These are phyloP conservation scores for Fistulinella cinereoalba DNA, from an alignment of 1,284 basidiomycete genomes.

Conservation along the genomic window DNA sequence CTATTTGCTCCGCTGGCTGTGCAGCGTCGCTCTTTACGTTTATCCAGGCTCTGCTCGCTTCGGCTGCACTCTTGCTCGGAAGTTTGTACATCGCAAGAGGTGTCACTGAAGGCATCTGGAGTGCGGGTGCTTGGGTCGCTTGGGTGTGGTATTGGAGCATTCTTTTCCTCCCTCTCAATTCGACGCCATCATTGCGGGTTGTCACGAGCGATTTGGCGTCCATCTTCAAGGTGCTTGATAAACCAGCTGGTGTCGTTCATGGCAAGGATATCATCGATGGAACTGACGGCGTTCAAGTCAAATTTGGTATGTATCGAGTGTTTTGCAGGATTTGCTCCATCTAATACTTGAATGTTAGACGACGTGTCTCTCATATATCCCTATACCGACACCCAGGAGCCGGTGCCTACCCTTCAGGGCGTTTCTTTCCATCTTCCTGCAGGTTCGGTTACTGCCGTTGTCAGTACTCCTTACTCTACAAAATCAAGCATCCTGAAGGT, in stretches of 20 bases:
- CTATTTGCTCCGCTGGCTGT: conserved; percentile 5
- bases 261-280: conserved; percentile 72
- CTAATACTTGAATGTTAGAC: conserved; percentile 41
- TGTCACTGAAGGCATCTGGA: conserved; percentile 31
- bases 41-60: conserved; percentile 77
- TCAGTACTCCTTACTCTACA: conserved; percentile 77
- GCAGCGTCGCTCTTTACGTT: conserved; percentile 61
- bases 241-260: conserved; percentile 81
- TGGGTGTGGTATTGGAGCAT: conserved; percentile 34
- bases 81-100: conserved; percentile 39
- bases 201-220: conserved; percentile 13
- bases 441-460: conserved; percentile 77
- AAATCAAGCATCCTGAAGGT: conserved; percentile 83
- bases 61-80: conserved; percentile 73
- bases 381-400: conserved; percentile 62
- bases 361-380: conserved; percentile 86
- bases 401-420: conserved; percentile 58
- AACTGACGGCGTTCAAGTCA: conserved; percentile 75
- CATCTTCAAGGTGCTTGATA: conserved; percentile 70
- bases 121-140: conserved; percentile 27
- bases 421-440: conserved; percentile 84
- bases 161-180: conserved; percentile 25
- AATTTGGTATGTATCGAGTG: conserved; percentile 61
- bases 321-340: neutral
- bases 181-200: conserved; percentile 20